Evolutionary conservation across 2,329 filamentous ascomycete genomes (phyloP).

Genomic region (Cyclaneusma minus): DNA sequence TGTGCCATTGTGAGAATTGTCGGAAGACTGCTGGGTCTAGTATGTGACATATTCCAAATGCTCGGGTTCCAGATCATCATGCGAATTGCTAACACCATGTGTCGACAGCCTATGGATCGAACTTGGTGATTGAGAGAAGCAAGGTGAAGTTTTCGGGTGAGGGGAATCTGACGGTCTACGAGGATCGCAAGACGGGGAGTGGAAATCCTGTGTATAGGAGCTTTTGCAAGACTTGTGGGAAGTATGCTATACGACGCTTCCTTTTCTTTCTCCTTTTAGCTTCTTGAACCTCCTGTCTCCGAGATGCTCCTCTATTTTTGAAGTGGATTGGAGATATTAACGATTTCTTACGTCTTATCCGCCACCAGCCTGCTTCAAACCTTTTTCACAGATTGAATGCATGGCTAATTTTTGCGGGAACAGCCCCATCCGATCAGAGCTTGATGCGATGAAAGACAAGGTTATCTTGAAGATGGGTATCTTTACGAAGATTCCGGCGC

Average conservation of each 20-base stretch:
- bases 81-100: no score
- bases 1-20: constrained; percentile 36
- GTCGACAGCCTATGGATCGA: constrained; percentile 14
- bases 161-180: constrained; percentile 27
- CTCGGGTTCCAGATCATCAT: no score
- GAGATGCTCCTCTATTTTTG: neutral
- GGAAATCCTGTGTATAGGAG: constrained; percentile 27
- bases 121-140: constrained; percentile 17
- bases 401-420: no score
- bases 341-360: neutral
- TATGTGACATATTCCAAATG: no score
- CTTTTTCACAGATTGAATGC: no score
- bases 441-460: constrained; percentile 23
- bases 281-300: constrained; percentile 4
- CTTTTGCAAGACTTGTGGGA: constrained; percentile 29
- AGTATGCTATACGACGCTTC: no score
- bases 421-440: constrained; percentile 30
- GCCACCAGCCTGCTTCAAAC: no score
- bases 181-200: constrained; percentile 27
- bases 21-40: constrained; percentile 25
- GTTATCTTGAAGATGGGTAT: constrained; percentile 35
- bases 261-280: no score
- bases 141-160: constrained; percentile 28
- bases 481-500: constrained; percentile 28
- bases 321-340: constrained; percentile 1